These are phyloP conservation scores for Licmophora abbreviata DNA, from an alignment of 108 stramenopile genomes.

Conservation along the genomic window DNA sequence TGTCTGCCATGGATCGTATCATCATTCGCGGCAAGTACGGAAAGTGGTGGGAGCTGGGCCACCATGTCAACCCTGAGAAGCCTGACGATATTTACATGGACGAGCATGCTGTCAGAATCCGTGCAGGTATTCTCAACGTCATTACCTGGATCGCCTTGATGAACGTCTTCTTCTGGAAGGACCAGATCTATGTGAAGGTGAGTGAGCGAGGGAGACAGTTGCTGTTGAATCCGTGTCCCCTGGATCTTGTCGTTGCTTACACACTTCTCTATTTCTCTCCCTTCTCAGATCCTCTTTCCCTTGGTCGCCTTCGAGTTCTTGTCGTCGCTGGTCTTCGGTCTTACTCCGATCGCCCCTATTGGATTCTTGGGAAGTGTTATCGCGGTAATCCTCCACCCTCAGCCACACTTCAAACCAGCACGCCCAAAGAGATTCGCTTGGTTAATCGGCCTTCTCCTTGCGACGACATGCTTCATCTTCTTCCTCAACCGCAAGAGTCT, in stretches of 20 bases:
- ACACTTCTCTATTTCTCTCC: no score
- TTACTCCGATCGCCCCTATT: constrained; percentile 48
- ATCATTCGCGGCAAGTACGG: constrained; percentile 38
- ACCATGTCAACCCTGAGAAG: constrained; percentile 15
- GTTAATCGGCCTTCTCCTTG: constrained; percentile 36
- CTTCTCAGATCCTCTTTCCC: constrained; percentile 23
- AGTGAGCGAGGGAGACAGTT: no score
- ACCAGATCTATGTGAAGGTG: no score
- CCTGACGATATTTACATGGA: constrained; percentile 51
- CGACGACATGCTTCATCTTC: constrained; percentile 20
- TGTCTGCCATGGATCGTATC: constrained; percentile 24
- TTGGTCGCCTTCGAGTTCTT: constrained; percentile 37
- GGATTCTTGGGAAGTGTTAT: constrained; percentile 26
- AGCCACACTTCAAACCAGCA: constrained; percentile 45
- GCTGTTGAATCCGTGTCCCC: no score
- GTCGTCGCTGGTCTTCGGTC: constrained; percentile 21
- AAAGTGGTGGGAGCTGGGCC: constrained; percentile 45
- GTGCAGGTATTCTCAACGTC: constrained; percentile 40
- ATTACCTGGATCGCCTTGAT: constrained; percentile 49
- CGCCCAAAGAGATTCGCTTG: constrained; percentile 49
- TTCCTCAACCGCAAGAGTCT: constrained; percentile 17
- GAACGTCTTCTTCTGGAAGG: constrained; percentile 42
- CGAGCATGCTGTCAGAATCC: constrained; percentile 44
- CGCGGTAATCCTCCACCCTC: constrained; percentile 19
- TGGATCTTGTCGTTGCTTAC: no score